Percentiles rank a stretch among this genome's conserved stretches.
Evolutionary conservation across 306 rosid species (phyloP).

Genomic region (Dryas alaskensis): DNA sequence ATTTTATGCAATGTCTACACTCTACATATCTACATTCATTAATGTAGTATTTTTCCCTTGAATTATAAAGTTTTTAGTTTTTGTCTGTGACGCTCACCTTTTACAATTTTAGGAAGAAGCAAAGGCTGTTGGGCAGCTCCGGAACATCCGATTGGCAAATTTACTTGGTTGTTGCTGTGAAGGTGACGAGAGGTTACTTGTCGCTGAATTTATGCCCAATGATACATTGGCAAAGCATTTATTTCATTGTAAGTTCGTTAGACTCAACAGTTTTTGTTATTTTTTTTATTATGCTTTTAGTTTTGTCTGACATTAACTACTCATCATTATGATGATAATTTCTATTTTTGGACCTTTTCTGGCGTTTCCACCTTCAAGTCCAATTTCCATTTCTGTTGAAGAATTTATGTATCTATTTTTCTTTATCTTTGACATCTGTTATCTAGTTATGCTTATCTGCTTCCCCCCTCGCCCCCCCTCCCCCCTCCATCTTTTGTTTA

Average conservation of each 20-base stretch:
- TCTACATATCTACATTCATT: not conserved
- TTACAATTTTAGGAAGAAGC: conserved; percentile 74
- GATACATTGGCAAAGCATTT: conserved; percentile 96
- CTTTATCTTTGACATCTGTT: not conserved
- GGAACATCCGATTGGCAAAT: conserved; percentile 78
- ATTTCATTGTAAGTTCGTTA: conserved; percentile 76
- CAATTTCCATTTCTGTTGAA: not conserved
- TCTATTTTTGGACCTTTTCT: not conserved
- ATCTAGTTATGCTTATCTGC: not conserved
- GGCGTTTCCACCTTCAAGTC: not conserved
- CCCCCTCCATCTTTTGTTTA: no score
- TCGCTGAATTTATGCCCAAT: conserved; percentile 86
- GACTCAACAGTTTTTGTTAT: conserved; percentile 1
- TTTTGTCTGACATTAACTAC: conserved; percentile 7
- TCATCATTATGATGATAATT: not conserved
- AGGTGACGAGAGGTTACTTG: conserved; percentile 91
- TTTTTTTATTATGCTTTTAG: conserved; percentile 16
- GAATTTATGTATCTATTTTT: not conserved
- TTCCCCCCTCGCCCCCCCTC: not conserved
- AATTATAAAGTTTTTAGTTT: not conserved
- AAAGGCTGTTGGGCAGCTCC: conserved; percentile 81
- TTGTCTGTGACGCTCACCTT: conserved; percentile 20
- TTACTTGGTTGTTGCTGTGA: conserved; percentile 91
- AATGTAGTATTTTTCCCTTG: not conserved
- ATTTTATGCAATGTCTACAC: not conserved